Evolutionary conservation across 2,329 filamentous ascomycete species (phyloP).

Genomic region (Fusarium pininemorale): DNA sequence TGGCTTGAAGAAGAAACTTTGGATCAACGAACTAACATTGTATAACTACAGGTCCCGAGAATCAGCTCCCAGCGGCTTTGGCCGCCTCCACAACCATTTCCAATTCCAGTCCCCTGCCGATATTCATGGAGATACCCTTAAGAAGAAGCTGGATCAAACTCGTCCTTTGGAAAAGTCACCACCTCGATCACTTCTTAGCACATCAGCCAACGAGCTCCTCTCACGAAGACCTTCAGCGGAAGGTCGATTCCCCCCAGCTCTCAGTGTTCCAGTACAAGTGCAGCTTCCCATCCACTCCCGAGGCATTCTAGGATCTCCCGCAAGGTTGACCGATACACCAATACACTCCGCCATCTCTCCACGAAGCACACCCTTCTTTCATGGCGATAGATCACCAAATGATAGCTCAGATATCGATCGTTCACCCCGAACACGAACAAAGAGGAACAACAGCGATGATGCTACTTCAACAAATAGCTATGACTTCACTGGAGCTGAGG

Average conservation of each 20-base stretch:
- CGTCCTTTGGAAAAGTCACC: conserved; percentile 58
- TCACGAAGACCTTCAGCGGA: conserved; percentile 51
- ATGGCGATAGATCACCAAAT: conserved; percentile 54
- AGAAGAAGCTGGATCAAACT: conserved; percentile 64
- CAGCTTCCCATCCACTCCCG: conserved; percentile 49
- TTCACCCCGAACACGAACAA: conserved; percentile 56
- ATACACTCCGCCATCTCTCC: conserved; percentile 60
- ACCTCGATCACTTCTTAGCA: conserved; percentile 55
- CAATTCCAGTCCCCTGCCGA: conserved; percentile 58
- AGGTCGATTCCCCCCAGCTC: conserved; percentile 51
- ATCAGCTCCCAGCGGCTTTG: conserved; percentile 54
- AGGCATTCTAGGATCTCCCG: conserved; percentile 55
- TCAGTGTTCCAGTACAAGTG: conserved; percentile 57
- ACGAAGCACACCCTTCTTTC: conserved; percentile 54
- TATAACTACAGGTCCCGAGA: conserved; percentile 51
- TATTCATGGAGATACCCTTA: conserved; percentile 60
- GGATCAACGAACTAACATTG: conserved; percentile 27
- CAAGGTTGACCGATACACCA: conserved; percentile 56
- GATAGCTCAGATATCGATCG: conserved; percentile 58
- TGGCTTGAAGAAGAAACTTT: neutral
- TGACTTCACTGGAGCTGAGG: conserved; percentile 51
- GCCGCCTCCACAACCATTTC: conserved; percentile 60
- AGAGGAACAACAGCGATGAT: conserved; percentile 64
- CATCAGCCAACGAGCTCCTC: conserved; percentile 52
- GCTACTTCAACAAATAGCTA: conserved; percentile 57